A percentile compares a stretch with the other conserved stretches of the same genome.
Conservation (phyloP, 1,284 basidiomycete species). For the Melampsora abietis-canadensis region DNA sequence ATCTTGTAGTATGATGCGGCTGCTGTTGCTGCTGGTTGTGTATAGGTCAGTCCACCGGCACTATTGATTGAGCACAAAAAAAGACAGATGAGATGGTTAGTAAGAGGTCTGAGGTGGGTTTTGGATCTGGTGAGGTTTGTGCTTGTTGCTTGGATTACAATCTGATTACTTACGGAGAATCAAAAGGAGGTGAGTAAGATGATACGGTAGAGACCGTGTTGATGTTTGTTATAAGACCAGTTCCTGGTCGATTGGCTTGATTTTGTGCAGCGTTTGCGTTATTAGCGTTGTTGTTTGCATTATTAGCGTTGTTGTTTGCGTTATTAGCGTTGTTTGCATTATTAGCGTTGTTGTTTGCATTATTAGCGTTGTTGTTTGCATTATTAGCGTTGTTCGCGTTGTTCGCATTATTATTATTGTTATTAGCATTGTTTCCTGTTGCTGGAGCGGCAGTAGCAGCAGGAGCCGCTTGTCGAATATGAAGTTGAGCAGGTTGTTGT, state of each 20-base stretch:
- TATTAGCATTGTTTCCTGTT: not conserved
- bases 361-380: not conserved
- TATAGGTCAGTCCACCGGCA: constrained; percentile 67
- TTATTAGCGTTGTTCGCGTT: not conserved
- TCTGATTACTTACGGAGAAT: constrained; percentile 19
- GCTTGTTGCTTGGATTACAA: not conserved
- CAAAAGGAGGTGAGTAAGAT: constrained; percentile 14
- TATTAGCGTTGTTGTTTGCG: not conserved
- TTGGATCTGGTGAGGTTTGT: not conserved
- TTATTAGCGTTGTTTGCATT: no score
- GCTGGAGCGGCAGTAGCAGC: no score
- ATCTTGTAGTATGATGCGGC: constrained; percentile 84
- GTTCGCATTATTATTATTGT: constrained; percentile 15
- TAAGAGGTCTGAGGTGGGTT: not conserved
- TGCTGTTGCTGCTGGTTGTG: constrained; percentile 71
- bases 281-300: no score
- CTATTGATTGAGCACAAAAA: constrained; percentile 56
- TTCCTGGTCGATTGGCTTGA: not conserved
- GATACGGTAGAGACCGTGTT: not conserved
- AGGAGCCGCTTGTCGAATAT: no score
- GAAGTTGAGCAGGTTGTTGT: no score
- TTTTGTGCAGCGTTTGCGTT: not conserved
- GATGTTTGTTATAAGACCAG: not conserved
- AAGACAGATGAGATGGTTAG: constrained; percentile 32
- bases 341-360: not conserved